Base-by-base conservation (phyloP, 768 basidiomycete species). In the Suillus decipiens region DNA sequence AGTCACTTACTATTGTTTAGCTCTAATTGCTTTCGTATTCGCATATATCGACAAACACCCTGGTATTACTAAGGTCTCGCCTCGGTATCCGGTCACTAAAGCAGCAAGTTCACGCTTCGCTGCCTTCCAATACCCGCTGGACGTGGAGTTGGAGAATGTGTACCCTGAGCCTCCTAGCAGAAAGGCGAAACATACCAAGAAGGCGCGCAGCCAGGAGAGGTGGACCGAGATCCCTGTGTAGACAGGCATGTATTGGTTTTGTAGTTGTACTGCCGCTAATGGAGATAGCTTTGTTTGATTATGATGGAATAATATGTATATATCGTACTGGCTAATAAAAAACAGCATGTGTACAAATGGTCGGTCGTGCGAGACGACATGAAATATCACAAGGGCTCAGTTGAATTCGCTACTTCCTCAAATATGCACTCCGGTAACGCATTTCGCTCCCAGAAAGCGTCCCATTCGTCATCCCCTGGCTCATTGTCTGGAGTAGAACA, bases 381-480 rank as follows among this genome's bases (percentile, higher is more conserved):
- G 6, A 17, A 5, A 22, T 56, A 56, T 39, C 24, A 39, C 10
- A 15, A 39, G 24, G 55, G 36, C 7, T 33, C 50, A 19, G 24
- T 56, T 15, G 24, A 17, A 39, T 56, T 24, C 14, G 17, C 22
- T 39, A 9, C 24, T 56, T 56, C 55, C 5, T 56, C 55, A 11
- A 56, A 76, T 45, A 73, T 68, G 48, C 79, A 79, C n/a, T 80
- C 78, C 33, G 79, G 74, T 51, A 81, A 71, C 28, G 76, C 70
- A 55, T 83, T 79, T 39, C 75, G 72, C 48, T 73, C 76, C 81
- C 81, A 83, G 61, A 78, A 81, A 59, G 64, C 68, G 22, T 83
- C 81, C 84, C 84, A 85, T 63, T 85, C 81, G 63, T 83, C 81
- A 50, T 75, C 72, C 31, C 72, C 71, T 10, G 70, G 66, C 45